phyloP scores from a whole-genome alignment of 192 early-diverging fungal genomes.

The Phycomyces blakesleeanus region DNA sequence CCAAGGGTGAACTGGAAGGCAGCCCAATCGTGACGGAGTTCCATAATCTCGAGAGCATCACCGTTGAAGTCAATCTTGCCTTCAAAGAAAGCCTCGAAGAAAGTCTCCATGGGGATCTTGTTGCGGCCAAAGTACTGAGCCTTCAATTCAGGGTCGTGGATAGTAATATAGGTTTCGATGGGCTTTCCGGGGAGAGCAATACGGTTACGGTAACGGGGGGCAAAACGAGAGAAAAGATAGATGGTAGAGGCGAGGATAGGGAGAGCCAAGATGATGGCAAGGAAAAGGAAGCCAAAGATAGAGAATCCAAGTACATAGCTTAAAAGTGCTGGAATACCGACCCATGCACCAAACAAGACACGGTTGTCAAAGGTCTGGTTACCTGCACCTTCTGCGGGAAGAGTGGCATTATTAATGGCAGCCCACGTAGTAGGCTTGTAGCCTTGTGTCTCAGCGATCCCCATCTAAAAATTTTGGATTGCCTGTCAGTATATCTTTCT shows the following conservation, averaged over 20 bases:
- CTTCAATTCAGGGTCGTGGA: slow-evolving; percentile 78
- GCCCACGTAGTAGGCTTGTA: slow-evolving; percentile 50
- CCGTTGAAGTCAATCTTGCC: slow-evolving; percentile 89
- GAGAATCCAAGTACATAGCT: slow-evolving; percentile 63
- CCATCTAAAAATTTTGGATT: neutral
- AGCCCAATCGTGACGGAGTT: slow-evolving; percentile 94
- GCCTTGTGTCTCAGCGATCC: neutral
- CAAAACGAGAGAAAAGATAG: slow-evolving; percentile 60
- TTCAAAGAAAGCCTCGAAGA: slow-evolving; percentile 97
- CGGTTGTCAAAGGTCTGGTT: slow-evolving; percentile 77
- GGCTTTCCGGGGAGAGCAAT: slow-evolving; percentile 76
- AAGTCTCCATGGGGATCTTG: slow-evolving; percentile 97
- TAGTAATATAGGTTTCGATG: slow-evolving; percentile 85
- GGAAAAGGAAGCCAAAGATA: slow-evolving; percentile 53
- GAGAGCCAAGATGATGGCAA: slow-evolving; percentile 61
- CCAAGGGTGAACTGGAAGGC: slow-evolving; percentile 79
- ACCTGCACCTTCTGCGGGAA: slow-evolving; percentile 82
- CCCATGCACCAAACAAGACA: slow-evolving; percentile 56
- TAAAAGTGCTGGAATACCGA: slow-evolving; percentile 63
- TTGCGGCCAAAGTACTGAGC: slow-evolving; percentile 66
- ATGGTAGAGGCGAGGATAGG: slow-evolving; percentile 75
- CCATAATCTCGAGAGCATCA: slow-evolving; percentile 83
- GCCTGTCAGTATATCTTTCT: neutral
- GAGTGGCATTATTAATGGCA: slow-evolving; percentile 52
- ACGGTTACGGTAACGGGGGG: slow-evolving; percentile 57